A percentile compares a stretch with the other conserved stretches of the same genome.
Evolutionary conservation across 2,329 filamentous ascomycete species (phyloP).

Genomic region (Fusarium dlaminii): DNA sequence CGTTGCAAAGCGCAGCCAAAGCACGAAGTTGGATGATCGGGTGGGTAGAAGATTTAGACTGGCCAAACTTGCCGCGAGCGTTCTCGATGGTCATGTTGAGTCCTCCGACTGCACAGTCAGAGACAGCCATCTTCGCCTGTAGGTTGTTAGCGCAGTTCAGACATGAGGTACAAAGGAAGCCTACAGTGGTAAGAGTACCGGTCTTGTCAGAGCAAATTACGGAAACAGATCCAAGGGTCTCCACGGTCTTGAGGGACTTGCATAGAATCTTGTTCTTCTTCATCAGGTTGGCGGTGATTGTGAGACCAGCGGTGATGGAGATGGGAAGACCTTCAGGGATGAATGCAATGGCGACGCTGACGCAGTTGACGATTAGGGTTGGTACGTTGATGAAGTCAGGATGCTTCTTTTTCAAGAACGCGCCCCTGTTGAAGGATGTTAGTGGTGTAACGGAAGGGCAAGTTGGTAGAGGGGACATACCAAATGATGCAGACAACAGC

Average conservation of each 20-base stretch:
- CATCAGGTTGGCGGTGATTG: constrained; percentile 82
- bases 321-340: constrained; percentile 80
- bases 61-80: constrained; percentile 54
- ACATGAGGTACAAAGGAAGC: background rate
- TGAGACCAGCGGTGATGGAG: constrained; percentile 74
- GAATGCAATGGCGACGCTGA: constrained; percentile 77
- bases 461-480: constrained; percentile 45
- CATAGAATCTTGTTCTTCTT: constrained; percentile 79
- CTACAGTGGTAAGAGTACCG: constrained; percentile 66
- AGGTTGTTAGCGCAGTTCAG: background rate
- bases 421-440: constrained; percentile 57
- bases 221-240: constrained; percentile 77
- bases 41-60: constrained; percentile 38
- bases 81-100: constrained; percentile 60
- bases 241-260: constrained; percentile 82
- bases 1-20: constrained; percentile 75
- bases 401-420: constrained; percentile 73
- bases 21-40: constrained; percentile 68
- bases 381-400: constrained; percentile 78
- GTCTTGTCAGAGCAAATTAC: constrained; percentile 83
- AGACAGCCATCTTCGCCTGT: constrained; percentile 79
- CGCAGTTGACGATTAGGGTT: constrained; percentile 76
- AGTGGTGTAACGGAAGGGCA: accelerated
- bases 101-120: constrained; percentile 70
- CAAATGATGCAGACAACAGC: constrained; percentile 64